Conservation (phyloP, 129 eudicot genomes). For the Centella asiatica region DNA sequence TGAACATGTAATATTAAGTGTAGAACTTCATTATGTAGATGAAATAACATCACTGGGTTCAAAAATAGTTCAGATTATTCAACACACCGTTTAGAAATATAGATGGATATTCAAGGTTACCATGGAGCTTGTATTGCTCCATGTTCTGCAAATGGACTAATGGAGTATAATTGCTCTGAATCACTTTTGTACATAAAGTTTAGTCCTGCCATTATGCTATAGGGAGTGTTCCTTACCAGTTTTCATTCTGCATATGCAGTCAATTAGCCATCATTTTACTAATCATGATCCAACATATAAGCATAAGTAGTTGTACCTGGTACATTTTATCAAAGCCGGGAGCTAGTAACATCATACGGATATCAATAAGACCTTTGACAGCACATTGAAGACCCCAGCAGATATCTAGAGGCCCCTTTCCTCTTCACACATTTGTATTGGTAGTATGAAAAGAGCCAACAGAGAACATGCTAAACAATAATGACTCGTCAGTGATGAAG, state of each 20-base stretch:
- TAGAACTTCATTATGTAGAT: background rate
- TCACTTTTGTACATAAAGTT: too few species aligned
- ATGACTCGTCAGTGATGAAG: too few species aligned
- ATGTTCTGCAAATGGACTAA: too few species aligned
- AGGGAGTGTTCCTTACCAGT: too few species aligned
- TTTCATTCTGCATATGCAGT: too few species aligned
- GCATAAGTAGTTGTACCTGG: background rate
- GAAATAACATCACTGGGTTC: background rate
- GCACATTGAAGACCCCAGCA: constrained; percentile 12
- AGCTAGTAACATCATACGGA: background rate
- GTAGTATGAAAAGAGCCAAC: constrained; percentile 17
- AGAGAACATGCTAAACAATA: constrained; percentile 28
- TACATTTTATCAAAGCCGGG: background rate
- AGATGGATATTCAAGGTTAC: background rate
- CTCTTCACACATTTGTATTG: background rate
- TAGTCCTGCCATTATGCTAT: too few species aligned
- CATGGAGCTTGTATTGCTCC: too few species aligned
- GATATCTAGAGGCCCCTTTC: constrained; percentile 3
- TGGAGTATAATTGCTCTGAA: too few species aligned
- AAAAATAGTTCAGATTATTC: background rate
- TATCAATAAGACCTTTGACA: background rate
- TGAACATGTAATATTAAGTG: background rate
- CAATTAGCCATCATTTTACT: too few species aligned
- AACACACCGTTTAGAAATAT: background rate
- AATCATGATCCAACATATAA: too few species aligned